Evolutionary conservation across 495 filamentous ascomycete genomes (phyloP).

Genomic region (Hypoxylon lienhwacheense): DNA sequence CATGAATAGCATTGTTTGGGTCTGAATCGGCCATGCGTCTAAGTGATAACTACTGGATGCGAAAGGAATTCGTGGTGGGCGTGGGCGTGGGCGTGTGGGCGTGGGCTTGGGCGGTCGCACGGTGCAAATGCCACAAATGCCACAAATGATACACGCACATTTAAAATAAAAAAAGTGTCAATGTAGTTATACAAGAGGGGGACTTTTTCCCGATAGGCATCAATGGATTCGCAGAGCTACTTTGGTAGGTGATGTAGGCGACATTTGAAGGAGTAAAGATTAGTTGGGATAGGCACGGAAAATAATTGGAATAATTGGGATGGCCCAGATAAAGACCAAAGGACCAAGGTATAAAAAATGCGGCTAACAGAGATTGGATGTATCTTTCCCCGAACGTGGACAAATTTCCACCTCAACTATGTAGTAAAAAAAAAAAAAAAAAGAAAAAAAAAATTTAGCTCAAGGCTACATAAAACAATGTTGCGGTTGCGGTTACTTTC

Average conservation of each 20-base stretch:
- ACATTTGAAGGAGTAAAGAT: slow-evolving; percentile 20
- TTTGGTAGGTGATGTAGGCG: slow-evolving; percentile 12
- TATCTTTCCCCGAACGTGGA: slow-evolving; percentile 3
- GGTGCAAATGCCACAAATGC: slow-evolving; percentile 32
- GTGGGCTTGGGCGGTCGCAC: slow-evolving; percentile 33
- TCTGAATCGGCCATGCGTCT: slow-evolving; percentile 58
- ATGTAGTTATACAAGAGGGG: slow-evolving; percentile 19
- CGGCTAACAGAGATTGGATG: slow-evolving; percentile 16
- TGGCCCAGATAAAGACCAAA: slow-evolving; percentile 11
- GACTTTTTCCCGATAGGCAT: slow-evolving; percentile 26
- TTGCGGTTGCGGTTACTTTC: too few relatives aligned
- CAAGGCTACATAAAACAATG: too few relatives aligned
- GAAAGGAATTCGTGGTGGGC: slow-evolving; percentile 15
- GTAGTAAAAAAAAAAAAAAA: too few relatives aligned
- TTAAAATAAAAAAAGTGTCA: too few relatives aligned
- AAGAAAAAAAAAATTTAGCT: slow-evolving; percentile 6
- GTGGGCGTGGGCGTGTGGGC: too few relatives aligned
- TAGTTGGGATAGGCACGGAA: slow-evolving; percentile 15
- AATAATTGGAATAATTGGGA: too few relatives aligned
- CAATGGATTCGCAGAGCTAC: slow-evolving; percentile 16
- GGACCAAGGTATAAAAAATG: slow-evolving; percentile 17
- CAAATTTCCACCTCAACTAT: too few relatives aligned
- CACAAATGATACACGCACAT: too few relatives aligned
- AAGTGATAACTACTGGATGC: slow-evolving; percentile 28
- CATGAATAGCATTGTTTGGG: slow-evolving; percentile 54